Evolutionary conservation across 2,329 filamentous ascomycete species (phyloP), one percentile per base, ranked within the genome.

Genomic region (Cladophialophora psammophila): DNA sequence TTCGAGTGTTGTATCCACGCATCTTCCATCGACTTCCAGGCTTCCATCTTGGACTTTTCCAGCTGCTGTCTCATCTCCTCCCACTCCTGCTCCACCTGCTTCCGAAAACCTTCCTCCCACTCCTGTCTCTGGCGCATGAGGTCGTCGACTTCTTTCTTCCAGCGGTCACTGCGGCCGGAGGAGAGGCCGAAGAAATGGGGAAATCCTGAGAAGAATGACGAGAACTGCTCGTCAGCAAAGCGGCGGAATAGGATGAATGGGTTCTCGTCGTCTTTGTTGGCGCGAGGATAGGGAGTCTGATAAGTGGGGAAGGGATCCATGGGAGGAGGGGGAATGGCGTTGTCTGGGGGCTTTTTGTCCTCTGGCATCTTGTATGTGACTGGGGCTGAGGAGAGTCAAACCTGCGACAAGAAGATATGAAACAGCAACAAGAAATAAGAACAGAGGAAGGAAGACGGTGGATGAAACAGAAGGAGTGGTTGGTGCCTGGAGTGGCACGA

Each of bases 221-320:
- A 83, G 71, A 88, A 81, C 64, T 86, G 84, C 55, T 84, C 82
- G 72, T 89, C 87, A 64, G 86, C 85, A 74, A 86, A 87, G 69
- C 84, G 85, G 71, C 87, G 87, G 77, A 89, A 88, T 35, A 83
- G 80, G 64, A 87, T 82, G 76, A 89, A 88, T 0, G 86, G 85
- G 67, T 87, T 87, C 59, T 80, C 76, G 66, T 79, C 75, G 60
- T 80, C 75, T 61, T 69, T 72, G 38, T 66, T 66, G 61, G 70
- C 68, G 15, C 72, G 69, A 56, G 71, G 64, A 42, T 67, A 73
- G n/a, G 72, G 72, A 12, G 71, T 71, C 59, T 72, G 71, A 52
- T 72, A 72, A 38, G 68, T 71, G 45, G 70, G 67, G 64, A 72
- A 73, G n/a, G 72, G 72, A 50, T 73, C 72, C 59, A 69, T 66